phyloP scores from a whole-genome alignment of 805 yeast genomes.

The Candida bentonensis region DNA sequence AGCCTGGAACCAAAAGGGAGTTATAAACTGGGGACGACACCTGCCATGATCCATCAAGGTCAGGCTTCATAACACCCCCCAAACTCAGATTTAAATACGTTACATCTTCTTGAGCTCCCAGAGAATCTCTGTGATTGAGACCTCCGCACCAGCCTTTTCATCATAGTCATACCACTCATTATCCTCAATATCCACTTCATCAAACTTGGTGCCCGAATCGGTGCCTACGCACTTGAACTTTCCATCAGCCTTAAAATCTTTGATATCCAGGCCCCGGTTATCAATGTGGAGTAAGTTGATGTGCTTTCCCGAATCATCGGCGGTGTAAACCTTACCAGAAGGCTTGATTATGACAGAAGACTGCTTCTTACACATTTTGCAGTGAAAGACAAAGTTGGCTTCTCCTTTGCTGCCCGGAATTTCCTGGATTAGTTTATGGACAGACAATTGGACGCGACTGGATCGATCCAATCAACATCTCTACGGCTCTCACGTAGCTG shows the following conservation, averaged over 20 bases:
- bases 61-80: too few species aligned
- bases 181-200: conserved; percentile 57
- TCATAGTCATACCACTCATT: conserved; percentile 95
- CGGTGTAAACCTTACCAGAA: conserved; percentile 18
- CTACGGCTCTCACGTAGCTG: background rate
- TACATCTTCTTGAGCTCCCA: conserved; percentile 29
- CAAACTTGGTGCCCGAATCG: conserved; percentile 37
- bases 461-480: too few species aligned
- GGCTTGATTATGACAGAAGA: conserved; percentile 19
- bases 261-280: conserved; percentile 70
- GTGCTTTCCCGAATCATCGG: conserved; percentile 29
- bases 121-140: conserved; percentile 56
- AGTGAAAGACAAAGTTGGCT: conserved; percentile 69
- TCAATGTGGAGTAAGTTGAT: conserved; percentile 54
- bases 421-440: conserved; percentile 10
- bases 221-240: conserved; percentile 41
- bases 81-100: too few species aligned
- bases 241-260: conserved; percentile 39
- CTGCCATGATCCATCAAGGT: too few species aligned
- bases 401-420: conserved; percentile 64
- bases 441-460: conserved; percentile 2
- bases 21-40: too few species aligned
- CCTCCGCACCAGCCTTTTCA: conserved; percentile 68
- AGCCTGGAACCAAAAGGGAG: too few species aligned
- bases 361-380: conserved; percentile 44